Base-by-base conservation (phyloP, 306 rosid genomes). In the Gynostemma pentaphyllum region DNA sequence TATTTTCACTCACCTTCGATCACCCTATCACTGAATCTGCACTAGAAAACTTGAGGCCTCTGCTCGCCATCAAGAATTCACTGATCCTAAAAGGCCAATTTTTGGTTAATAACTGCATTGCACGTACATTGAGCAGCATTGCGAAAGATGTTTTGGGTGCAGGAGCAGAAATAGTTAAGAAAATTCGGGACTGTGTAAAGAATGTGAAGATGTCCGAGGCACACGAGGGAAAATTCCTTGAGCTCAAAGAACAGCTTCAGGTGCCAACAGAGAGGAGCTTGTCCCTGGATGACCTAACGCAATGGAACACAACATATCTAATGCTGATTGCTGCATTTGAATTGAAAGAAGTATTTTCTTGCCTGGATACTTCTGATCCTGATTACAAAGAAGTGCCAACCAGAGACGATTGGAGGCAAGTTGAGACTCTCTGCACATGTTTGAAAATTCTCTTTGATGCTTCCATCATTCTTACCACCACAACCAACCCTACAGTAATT, bases 251-350 rank as follows among this genome's bases (percentile, higher is more conserved):
- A 70, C 88, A 84, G 46, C 96, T 88, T 59, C 95, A 84, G 78
- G 95, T 92, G 44, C 98, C 96, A 23, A 85, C 92, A 45, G 95
- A 85, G 68, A 79, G 78, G 78, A 82, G 62, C 74, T 78, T 92
- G 52, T 82, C 68, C 66, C 74, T 91, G 27, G 98, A 92, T 41
- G 98, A 88, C 56, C 90, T 80, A 55, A 80, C 81, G 40, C 78
- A 78, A 40, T 92, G 98, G 98, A 86, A 82, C 63, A 79, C 96
- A 6, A 86, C 96, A 12, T 92, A 83, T 77, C 84, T 83, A 26
- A 92, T 92, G 98, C 81, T 92, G 67, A 80, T 83, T 57, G 85
- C 92, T 2, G 82, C 96, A 53, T 79, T 75, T 23, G 98, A 91
- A 65, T 72, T 86, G 22, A 91, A 80, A 76, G 90, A 88, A 76